Base-by-base conservation (phyloP, 768 basidiomycete species). In the Termitomyces eurrhizus region DNA sequence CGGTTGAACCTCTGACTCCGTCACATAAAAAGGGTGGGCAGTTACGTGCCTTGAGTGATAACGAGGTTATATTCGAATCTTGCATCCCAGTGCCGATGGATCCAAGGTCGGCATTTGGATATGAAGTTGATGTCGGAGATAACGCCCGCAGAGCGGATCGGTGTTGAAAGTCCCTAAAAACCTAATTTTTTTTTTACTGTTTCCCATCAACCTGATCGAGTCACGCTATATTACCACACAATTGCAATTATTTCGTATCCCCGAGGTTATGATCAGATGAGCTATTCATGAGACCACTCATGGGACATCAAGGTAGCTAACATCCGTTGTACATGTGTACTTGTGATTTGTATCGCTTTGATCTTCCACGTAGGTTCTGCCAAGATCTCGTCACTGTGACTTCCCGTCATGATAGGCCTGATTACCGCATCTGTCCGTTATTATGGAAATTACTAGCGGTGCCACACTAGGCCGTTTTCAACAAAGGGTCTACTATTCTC, bases 371-470 rank as follows among this genome's bases (percentile, higher is more conserved):
- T 18, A 42, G 41, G 24, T 44, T 44, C 18, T 51, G 62, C 64
- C 59, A 65, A 65, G 60, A 52, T 53, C 46, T 37, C 55, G 56
- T 36, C 44, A 65, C 66, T 9, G 24, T 21, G n/a, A 45, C 44
- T 67, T 64, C 58, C 70, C 70, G 68, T 68, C 60, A 51, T 64
- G 61, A 59, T 56, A 64, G 65, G 72, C 69, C 62, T n/a, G 62
- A 62, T 63, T 69, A 71, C 66, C 68, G 64, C 70, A 45, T 72
- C 73, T 68, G 70, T 39, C 65, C 70, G 71, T 75, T 72, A 70
- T 73, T 73, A 68, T 68, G 74, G 76, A 72, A 72, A 73, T 71
- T 66, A 69, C 70, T 74, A 74, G 71, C 72, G 70, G 72, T 74
- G 70, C 72, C 70, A 64, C 59, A 64, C 45, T 64, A 52, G 14